phyloP scores from a whole-genome alignment of 257 asterid genomes.

The Solanum tarapatanum region DNA sequence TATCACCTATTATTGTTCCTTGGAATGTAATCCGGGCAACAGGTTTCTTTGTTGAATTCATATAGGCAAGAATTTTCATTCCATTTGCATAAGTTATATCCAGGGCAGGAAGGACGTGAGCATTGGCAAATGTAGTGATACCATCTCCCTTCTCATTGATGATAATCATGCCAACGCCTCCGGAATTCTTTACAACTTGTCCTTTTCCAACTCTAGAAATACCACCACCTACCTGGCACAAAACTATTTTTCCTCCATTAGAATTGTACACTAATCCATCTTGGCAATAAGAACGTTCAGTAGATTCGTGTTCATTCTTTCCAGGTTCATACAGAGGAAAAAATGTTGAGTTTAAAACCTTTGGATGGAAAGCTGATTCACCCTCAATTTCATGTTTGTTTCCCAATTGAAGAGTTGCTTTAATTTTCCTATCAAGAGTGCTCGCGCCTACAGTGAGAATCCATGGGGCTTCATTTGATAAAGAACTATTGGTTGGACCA shows the following conservation, averaged over 20 bases:
- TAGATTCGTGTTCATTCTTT: background rate
- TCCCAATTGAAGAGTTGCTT: conserved; percentile 20
- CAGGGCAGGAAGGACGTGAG: conserved; percentile 18
- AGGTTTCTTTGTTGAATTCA: conserved; percentile 9
- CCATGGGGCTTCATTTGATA: conserved; percentile 32
- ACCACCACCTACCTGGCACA: conserved; percentile 14
- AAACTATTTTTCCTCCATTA: conserved; percentile 12
- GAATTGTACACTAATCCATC: background rate
- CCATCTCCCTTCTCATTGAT: background rate
- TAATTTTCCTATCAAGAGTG: conserved; percentile 22
- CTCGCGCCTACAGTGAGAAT: conserved; percentile 43
- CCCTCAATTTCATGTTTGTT: conserved; percentile 17
- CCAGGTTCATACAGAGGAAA: conserved; percentile 8
- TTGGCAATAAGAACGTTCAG: background rate
- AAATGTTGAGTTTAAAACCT: background rate
- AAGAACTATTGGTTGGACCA: background rate
- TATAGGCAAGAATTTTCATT: background rate
- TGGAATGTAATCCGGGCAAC: conserved; percentile 9
- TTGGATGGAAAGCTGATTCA: conserved; percentile 7
- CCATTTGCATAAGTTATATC: conserved; percentile 6
- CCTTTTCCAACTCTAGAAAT: background rate
- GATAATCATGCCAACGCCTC: conserved; percentile 33
- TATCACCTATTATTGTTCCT: conserved; percentile 21
- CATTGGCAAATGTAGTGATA: background rate
- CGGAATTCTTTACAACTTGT: conserved; percentile 11